A percentile compares a stretch with the other conserved stretches of the same genome.
phyloP scores from a whole-genome alignment of 768 basidiomycete genomes.

The Cyclocybe cylindracea region DNA sequence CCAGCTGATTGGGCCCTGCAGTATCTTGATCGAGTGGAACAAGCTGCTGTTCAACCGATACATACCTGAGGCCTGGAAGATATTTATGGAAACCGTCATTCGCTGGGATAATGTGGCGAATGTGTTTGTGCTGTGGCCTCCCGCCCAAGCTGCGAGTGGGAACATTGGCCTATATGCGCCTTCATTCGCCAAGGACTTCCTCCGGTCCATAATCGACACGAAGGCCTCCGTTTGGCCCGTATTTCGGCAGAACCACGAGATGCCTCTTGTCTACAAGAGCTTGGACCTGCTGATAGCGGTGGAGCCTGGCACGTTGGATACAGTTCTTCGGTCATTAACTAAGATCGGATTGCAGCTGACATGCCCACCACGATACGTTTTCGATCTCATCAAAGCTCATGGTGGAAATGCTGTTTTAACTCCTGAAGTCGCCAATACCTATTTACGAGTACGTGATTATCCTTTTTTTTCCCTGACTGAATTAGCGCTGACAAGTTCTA shows the following conservation, averaged over 20 bases:
- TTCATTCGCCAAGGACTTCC: constrained; percentile 13
- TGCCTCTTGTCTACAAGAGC: constrained; percentile 5
- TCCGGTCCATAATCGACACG: constrained; percentile 25
- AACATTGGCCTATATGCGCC: constrained; percentile 22
- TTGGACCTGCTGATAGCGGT: constrained; percentile 28
- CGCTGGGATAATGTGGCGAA: constrained; percentile 31
- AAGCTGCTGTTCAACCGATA: constrained; percentile 41
- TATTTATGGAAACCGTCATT: constrained; percentile 32
- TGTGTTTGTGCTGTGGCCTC: constrained; percentile 24
- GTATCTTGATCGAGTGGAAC: constrained; percentile 51
- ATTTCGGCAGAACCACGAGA: constrained; percentile 5
- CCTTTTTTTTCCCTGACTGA: neutral
- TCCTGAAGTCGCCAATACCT: constrained; percentile 29
- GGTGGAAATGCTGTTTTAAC: constrained; percentile 18
- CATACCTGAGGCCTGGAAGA: constrained; percentile 46
- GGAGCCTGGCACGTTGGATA: constrained; percentile 7
- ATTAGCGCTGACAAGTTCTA: constrained; percentile 6
- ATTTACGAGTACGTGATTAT: constrained; percentile 28
- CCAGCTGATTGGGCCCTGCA: constrained; percentile 16
- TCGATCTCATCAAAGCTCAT: constrained; percentile 24
- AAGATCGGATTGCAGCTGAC: constrained; percentile 34
- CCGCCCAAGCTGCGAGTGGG: constrained; percentile 19
- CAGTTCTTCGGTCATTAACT: constrained; percentile 29
- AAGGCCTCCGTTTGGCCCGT: constrained; percentile 37
- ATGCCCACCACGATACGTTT: constrained; percentile 35